Percentiles rank a stretch among this genome's conserved stretches.
These are phyloP conservation scores for Nannochloropsis oceanica DNA, from an alignment of 108 stramenopile species.

Conservation along the genomic window DNA sequence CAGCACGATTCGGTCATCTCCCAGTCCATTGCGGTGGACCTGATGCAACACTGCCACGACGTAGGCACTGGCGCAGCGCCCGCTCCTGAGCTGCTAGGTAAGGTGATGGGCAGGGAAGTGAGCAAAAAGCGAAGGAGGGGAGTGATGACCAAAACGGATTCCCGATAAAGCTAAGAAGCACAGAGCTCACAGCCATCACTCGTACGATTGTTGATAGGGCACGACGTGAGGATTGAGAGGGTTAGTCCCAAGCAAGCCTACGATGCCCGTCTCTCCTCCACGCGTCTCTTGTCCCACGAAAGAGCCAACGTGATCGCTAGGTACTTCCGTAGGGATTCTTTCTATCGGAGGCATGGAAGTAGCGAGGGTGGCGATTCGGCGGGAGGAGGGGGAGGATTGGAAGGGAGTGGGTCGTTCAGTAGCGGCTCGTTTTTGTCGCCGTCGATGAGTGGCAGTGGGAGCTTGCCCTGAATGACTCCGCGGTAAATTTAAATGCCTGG, in stretches of 20 bases:
- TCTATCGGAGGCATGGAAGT: not conserved
- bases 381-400: not conserved
- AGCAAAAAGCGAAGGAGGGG: conserved; percentile 3
- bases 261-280: conserved; percentile 22
- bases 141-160: not conserved
- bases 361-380: not conserved
- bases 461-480: not conserved
- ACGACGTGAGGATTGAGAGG: conserved; percentile 3
- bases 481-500: not conserved
- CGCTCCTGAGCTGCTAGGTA: conserved; percentile 14
- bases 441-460: not conserved
- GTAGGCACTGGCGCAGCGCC: conserved; percentile 8
- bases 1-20: conserved; percentile 77
- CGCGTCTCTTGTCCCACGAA: not conserved
- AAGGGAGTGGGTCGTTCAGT: not conserved
- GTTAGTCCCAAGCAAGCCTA: conserved; percentile 22
- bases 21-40: conserved; percentile 59
- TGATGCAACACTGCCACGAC: conserved; percentile 25
- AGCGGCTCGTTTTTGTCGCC: too few species aligned
- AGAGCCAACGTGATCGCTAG: not conserved
- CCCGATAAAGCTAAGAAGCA: not conserved
- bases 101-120: not conserved
- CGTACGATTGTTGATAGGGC: not conserved
- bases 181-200: not conserved
- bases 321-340: not conserved